phyloP scores from a whole-genome alignment of 371 early-diverging fungal species.

The Smittium culicis region DNA sequence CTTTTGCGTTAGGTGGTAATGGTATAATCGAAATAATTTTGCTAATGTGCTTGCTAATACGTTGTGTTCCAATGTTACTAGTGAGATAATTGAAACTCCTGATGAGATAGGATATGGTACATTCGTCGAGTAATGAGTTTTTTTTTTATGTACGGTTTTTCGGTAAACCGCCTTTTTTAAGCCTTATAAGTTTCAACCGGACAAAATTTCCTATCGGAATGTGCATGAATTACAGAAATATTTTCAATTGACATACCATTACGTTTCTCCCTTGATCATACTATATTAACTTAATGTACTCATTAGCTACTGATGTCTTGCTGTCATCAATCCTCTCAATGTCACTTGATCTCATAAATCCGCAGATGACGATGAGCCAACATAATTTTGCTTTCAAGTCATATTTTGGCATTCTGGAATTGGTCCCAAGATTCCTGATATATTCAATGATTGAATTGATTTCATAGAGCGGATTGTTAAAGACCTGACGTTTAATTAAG shows the following conservation, averaged over 20 bases:
- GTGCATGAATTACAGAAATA: background rate
- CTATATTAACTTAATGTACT: conserved; percentile 5
- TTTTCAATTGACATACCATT: conserved; percentile 10
- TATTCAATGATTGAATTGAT: conserved; percentile 5
- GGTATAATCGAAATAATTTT: background rate
- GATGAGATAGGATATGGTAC: background rate
- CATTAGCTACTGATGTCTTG: background rate
- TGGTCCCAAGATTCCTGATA: background rate
- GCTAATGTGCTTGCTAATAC: too few species aligned
- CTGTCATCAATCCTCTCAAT: conserved; percentile 15
- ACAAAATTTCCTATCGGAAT: conserved; percentile 8
- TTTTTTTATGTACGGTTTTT: background rate
- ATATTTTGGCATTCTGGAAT: background rate
- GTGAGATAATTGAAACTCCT: background rate
- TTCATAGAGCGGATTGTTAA: background rate
- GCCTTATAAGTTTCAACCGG: conserved; percentile 10
- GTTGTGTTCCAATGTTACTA: conserved; percentile 1
- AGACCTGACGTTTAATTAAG: background rate
- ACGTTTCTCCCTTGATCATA: conserved; percentile 13
- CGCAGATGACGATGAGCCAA: conserved; percentile 13
- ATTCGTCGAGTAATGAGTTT: background rate
- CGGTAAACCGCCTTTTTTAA: conserved; percentile 13
- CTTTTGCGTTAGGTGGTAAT: conserved; percentile 8
- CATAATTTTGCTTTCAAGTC: background rate
- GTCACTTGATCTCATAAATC: conserved; percentile 23